These are phyloP conservation scores for Leucocoprinus sp. DNA, from an alignment of 768 basidiomycete species.

Conservation along the genomic window DNA sequence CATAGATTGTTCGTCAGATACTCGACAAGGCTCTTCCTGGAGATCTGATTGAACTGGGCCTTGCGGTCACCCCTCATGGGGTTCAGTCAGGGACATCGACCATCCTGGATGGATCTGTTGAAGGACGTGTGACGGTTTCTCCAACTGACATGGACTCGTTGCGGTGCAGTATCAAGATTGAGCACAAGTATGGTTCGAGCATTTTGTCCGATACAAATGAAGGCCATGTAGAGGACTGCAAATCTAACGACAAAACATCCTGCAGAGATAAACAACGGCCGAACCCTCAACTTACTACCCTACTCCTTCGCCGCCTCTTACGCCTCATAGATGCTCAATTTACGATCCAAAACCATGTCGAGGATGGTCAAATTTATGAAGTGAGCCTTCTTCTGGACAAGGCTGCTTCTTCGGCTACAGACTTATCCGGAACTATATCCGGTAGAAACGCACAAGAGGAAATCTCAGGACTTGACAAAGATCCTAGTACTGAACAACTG, in stretches of 20 bases:
- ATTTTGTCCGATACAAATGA: slow-evolving; percentile 17
- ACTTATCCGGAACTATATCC: slow-evolving; percentile 1
- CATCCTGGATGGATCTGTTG: slow-evolving; percentile 15
- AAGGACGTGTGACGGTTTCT: slow-evolving; percentile 15
- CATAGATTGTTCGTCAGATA: slow-evolving; percentile 86
- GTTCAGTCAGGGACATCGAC: slow-evolving; percentile 10
- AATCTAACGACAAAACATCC: slow-evolving; percentile 14
- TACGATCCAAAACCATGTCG: slow-evolving; percentile 24
- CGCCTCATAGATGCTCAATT: slow-evolving; percentile 40
- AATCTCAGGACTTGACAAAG: slow-evolving; percentile 46
- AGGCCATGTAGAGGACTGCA: slow-evolving; percentile 8
- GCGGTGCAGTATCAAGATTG: slow-evolving; percentile 37
- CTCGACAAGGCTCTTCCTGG: slow-evolving; percentile 58
- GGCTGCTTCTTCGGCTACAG: slow-evolving; percentile 34
- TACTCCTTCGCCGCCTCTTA: slow-evolving; percentile 54
- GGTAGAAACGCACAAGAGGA: slow-evolving; percentile 26
- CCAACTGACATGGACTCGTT: slow-evolving; percentile 27
- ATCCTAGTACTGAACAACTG: slow-evolving; percentile 78
- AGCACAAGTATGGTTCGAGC: slow-evolving; percentile 33
- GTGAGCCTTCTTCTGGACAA: slow-evolving; percentile 56
- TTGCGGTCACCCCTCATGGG: slow-evolving; percentile 37
- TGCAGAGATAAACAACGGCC: slow-evolving; percentile 30
- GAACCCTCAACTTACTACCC: slow-evolving; percentile 33
- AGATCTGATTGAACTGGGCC: slow-evolving; percentile 82
- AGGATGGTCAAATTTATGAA: slow-evolving; percentile 53